Conservation (phyloP, 129 eudicot genomes). For the Centrapalus pauciflorus region DNA sequence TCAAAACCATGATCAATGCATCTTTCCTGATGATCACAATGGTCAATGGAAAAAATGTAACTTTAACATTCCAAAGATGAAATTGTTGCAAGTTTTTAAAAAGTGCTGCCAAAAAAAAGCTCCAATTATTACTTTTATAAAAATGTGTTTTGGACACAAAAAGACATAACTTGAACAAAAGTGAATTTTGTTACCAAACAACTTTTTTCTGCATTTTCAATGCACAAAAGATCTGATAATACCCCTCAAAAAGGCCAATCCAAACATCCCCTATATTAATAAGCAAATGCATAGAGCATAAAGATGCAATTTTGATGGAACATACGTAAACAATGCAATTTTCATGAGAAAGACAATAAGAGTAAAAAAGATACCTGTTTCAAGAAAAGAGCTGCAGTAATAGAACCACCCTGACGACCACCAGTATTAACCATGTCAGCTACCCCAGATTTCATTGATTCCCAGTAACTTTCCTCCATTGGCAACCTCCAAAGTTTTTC, state of each 20-base stretch:
- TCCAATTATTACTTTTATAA: no score
- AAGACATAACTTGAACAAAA: no score
- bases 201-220: no score
- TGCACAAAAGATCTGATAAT: no score
- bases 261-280: no score
- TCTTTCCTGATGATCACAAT: background rate
- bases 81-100: no score
- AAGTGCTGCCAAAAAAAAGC: no score
- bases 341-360: background rate
- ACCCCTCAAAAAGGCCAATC: no score
- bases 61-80: no score
- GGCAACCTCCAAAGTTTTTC: slow-evolving; percentile 98
- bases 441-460: slow-evolving; percentile 91
- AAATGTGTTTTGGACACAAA: no score
- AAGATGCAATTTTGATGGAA: background rate
- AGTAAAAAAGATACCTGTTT: slow-evolving; percentile 57
- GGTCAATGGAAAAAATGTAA: background rate
- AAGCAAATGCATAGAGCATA: no score
- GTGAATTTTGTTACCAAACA: no score
- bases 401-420: slow-evolving; percentile 86
- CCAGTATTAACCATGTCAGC: slow-evolving; percentile 99
- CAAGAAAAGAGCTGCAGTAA: slow-evolving; percentile 92
- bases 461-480: slow-evolving; percentile 97
- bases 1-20: background rate
- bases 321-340: background rate